phyloP scores from a whole-genome alignment of 106 monocot species.

The Dendrobium chrysotoxum region DNA sequence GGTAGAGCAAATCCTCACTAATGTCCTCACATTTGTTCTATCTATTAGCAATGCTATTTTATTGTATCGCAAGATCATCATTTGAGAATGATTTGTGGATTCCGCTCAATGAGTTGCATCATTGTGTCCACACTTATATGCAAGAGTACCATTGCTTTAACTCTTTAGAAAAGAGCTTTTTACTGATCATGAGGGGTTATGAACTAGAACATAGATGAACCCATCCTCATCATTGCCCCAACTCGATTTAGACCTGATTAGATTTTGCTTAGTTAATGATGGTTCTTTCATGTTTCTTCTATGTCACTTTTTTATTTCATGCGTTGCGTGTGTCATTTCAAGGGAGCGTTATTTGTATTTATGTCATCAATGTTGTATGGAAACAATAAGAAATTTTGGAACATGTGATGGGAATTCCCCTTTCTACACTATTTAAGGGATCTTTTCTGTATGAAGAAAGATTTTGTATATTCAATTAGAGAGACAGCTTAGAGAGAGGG shows the following conservation, averaged over 20 bases:
- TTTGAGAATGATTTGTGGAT: background rate
- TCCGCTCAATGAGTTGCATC: background rate
- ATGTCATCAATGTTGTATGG: background rate
- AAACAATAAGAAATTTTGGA: background rate
- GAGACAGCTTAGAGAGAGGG: background rate
- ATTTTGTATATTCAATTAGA: background rate
- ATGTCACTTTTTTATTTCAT: background rate
- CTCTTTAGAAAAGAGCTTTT: background rate
- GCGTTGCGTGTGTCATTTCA: background rate
- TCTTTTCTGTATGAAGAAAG: background rate
- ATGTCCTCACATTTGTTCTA: background rate
- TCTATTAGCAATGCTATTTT: background rate
- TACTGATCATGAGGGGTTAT: background rate
- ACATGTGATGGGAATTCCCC: background rate
- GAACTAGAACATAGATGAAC: background rate
- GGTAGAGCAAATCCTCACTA: background rate
- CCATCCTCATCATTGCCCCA: background rate
- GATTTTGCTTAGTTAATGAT: background rate
- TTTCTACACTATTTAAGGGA: background rate
- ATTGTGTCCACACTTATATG: background rate
- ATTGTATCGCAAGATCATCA: background rate
- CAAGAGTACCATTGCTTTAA: background rate
- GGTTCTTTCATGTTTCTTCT: background rate
- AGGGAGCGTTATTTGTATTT: background rate
- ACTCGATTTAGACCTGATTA: background rate